Percentiles rank a stretch among this genome's conserved stretches.
These are phyloP conservation scores for Arabidopsis arenosa DNA, from an alignment of 345 rosid species.

Conservation along the genomic window DNA sequence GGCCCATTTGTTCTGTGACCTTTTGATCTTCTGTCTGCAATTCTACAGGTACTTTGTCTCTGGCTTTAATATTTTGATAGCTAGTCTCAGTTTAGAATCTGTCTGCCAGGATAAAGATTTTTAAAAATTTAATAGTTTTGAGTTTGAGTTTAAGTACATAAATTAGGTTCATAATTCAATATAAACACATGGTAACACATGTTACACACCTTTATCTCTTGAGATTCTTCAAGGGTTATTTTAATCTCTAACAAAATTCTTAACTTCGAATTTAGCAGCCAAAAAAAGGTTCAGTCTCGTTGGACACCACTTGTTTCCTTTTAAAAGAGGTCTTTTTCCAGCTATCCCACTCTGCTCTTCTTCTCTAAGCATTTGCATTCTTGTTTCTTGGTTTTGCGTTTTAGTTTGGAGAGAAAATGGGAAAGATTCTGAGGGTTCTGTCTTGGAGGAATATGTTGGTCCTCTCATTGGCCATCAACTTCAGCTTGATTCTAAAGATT, in stretches of 20 bases:
- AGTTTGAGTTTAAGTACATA: neutral
- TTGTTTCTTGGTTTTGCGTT: slow-evolving; percentile 1
- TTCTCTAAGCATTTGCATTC: neutral
- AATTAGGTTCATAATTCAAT: slow-evolving; percentile 8
- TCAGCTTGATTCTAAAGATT: slow-evolving; percentile 59
- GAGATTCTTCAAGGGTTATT: slow-evolving; percentile 35
- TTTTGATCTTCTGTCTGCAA: slow-evolving; percentile 4
- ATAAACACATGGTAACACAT: neutral
- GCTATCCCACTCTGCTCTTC: slow-evolving; percentile 36
- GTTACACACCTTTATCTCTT: slow-evolving; percentile 25
- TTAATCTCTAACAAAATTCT: neutral
- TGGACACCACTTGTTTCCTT: slow-evolving; percentile 31
- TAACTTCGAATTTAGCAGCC: slow-evolving; percentile 1
- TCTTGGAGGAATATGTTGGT: slow-evolving; percentile 64
- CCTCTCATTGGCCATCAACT: slow-evolving; percentile 73
- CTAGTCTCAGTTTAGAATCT: slow-evolving; percentile 14
- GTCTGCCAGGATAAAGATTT: neutral
- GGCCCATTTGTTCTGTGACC: no score
- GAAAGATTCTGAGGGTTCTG: slow-evolving; percentile 42
- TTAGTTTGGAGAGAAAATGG: slow-evolving; percentile 49
- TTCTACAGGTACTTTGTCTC: slow-evolving; percentile 15
- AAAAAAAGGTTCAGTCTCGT: slow-evolving; percentile 22
- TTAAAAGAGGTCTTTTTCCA: neutral
- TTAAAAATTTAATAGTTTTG: neutral
- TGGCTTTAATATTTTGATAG: slow-evolving; percentile 5